Conservation (phyloP, 2,329 filamentous ascomycete genomes). For the Waltergamsia citrina region DNA sequence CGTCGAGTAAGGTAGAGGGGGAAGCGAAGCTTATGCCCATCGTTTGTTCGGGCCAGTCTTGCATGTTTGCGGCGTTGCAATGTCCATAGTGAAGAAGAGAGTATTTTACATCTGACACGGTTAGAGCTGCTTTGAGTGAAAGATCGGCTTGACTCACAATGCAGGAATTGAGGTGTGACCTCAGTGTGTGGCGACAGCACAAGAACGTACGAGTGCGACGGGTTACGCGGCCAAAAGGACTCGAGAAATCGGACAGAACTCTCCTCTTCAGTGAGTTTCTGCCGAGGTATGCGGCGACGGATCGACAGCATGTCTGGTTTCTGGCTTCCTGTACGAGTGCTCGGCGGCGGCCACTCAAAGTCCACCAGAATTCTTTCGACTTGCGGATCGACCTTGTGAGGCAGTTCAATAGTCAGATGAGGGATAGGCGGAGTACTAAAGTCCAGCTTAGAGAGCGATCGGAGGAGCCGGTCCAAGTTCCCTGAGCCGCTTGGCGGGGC, state of each 20-base stretch:
- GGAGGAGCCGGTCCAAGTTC: slow-evolving; percentile 65
- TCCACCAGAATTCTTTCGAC: slow-evolving; percentile 51
- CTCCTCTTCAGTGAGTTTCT: slow-evolving; percentile 54
- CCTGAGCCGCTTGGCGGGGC: slow-evolving; percentile 62
- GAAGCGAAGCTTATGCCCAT: slow-evolving; percentile 75
- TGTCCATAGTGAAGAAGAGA: slow-evolving; percentile 68
- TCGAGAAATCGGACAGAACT: slow-evolving; percentile 71
- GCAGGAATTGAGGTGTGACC: slow-evolving; percentile 71
- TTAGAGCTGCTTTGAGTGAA: slow-evolving; percentile 8
- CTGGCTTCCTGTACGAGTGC: slow-evolving; percentile 20
- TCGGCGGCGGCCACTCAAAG: slow-evolving; percentile 61
- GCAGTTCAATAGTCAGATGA: slow-evolving; percentile 77
- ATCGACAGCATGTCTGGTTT: slow-evolving; percentile 53
- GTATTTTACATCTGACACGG: slow-evolving; percentile 58
- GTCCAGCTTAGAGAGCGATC: slow-evolving; percentile 67
- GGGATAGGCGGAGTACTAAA: slow-evolving; percentile 62
- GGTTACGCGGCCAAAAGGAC: slow-evolving; percentile 71
- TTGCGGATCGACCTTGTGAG: slow-evolving; percentile 55
- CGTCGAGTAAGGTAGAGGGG: slow-evolving; percentile 55
- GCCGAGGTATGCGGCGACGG: slow-evolving; percentile 60
- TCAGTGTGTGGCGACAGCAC: slow-evolving; percentile 75
- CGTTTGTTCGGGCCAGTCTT: slow-evolving; percentile 43
- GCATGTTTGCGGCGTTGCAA: slow-evolving; percentile 37
- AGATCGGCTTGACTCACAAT: slow-evolving; percentile 41
- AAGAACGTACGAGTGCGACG: slow-evolving; percentile 63